Conservation (phyloP, 23 red algal genomes). For the Gracilariopsis chorda region DNA sequence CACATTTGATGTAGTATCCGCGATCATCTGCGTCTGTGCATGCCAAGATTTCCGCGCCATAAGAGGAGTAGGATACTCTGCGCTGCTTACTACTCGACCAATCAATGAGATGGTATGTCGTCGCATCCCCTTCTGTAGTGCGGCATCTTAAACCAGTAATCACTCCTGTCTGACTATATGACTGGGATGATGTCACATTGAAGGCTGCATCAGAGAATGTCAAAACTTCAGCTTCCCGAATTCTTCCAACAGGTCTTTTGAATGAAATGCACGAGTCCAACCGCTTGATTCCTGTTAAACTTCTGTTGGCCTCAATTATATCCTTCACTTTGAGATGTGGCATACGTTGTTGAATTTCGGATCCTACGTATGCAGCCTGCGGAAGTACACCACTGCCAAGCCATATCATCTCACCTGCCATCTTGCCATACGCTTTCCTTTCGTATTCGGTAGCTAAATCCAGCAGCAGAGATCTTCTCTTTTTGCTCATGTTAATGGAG, state of each 20-base stretch:
- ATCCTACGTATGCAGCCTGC: constrained; percentile 12
- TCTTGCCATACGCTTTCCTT: neutral
- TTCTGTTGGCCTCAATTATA: neutral
- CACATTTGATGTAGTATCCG: neutral
- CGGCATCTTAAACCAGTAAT: neutral
- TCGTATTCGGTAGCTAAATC: neutral
- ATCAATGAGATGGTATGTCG: neutral
- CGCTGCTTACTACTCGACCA: neutral
- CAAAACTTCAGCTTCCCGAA: neutral
- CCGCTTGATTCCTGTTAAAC: neutral
- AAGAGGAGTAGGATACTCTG: neutral
- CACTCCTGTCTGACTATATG: neutral
- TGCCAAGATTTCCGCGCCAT: too few species aligned
- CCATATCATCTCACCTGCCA: constrained; percentile 12
- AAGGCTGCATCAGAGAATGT: neutral
- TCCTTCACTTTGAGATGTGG: neutral
- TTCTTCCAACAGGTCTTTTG: neutral
- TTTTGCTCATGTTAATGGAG: neutral
- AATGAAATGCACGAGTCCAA: neutral
- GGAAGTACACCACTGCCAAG: constrained; percentile 16
- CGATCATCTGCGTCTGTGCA: too few species aligned
- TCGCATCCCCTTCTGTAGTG: neutral
- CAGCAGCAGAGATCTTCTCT: neutral
- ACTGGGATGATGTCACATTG: neutral
- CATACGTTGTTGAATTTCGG: neutral